Percentiles rank a stretch among this genome's conserved stretches.
phyloP scores from a whole-genome alignment of 108 stramenopile genomes.

The Skeletonema marinoi region DNA sequence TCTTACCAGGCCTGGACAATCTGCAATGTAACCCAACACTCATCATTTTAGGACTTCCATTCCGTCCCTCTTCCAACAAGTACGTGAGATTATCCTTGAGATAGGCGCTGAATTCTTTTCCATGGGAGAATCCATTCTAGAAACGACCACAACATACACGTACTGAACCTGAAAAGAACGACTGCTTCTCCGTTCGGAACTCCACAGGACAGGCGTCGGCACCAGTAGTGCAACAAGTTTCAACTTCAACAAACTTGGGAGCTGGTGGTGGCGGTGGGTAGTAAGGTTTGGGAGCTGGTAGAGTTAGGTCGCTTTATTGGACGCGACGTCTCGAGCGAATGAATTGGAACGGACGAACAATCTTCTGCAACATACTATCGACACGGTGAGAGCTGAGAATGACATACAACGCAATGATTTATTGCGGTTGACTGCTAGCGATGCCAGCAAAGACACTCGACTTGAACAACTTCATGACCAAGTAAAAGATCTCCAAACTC shows the following conservation, averaged over 20 bases:
- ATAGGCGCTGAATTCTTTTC: slow-evolving; percentile 78
- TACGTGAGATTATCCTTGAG: slow-evolving; percentile 78
- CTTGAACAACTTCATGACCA: not conserved
- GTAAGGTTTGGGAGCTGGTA: not conserved
- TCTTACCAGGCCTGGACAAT: too few relatives aligned
- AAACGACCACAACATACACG: not conserved
- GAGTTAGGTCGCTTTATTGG: not conserved
- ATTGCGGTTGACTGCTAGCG: not conserved
- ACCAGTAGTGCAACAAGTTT: not conserved
- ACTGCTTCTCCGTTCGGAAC: not conserved
- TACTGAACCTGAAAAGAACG: not conserved
- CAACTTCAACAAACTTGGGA: not conserved
- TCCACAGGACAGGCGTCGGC: not conserved
- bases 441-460: not conserved
- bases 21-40: slow-evolving; percentile 92
- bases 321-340: not conserved
- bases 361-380: not conserved
- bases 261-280: not conserved
- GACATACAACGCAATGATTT: not conserved
- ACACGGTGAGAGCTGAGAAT: not conserved
- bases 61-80: slow-evolving; percentile 72
- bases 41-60: slow-evolving; percentile 93
- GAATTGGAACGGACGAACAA: not conserved
- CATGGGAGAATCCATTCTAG: slow-evolving; percentile 79
- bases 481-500: slow-evolving; percentile 7